Conservation (phyloP, 352 stramenopile species). For the Pythium volutum region DNA sequence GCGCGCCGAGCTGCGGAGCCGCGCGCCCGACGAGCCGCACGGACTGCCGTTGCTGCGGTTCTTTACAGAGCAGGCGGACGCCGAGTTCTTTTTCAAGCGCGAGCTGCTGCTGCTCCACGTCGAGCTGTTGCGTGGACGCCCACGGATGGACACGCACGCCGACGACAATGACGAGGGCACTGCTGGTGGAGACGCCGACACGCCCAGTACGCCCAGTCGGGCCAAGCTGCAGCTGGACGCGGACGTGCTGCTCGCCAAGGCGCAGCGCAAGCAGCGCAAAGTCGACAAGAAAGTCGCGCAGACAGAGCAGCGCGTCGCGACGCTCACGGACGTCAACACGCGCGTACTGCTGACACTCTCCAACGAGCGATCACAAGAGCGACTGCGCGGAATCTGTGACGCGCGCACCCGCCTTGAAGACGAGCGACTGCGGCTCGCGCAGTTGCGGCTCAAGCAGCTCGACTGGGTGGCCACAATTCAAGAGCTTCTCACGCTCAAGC, state of each 20-base stretch:
- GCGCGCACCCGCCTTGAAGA: slow-evolving; percentile 36
- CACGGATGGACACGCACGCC: not conserved
- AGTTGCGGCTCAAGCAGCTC: slow-evolving; percentile 35
- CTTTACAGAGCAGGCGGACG: slow-evolving; percentile 39
- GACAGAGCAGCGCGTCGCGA: slow-evolving; percentile 32
- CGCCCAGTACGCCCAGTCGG: not conserved
- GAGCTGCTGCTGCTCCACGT: slow-evolving; percentile 42
- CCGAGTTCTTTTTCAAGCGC: slow-evolving; percentile 48
- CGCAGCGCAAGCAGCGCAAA: slow-evolving; percentile 53
- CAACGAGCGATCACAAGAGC: not conserved
- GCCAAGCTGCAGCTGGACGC: slow-evolving; percentile 23
- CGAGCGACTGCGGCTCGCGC: slow-evolving; percentile 31
- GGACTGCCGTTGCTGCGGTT: slow-evolving; percentile 33
- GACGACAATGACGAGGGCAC: not conserved
- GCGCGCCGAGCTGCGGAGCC: slow-evolving; percentile 17
- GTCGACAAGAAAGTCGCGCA: slow-evolving; percentile 47
- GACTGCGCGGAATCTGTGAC: slow-evolving; percentile 26
- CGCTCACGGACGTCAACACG: slow-evolving; percentile 23
- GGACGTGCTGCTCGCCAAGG: slow-evolving; percentile 22
- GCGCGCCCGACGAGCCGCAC: slow-evolving; percentile 4
- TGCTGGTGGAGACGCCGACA: no score
- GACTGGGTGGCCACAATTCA: slow-evolving; percentile 25
- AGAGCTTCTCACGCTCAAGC: slow-evolving; percentile 23
- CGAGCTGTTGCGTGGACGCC: slow-evolving; percentile 15
- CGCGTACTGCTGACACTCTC: slow-evolving; percentile 24